phyloP scores from a whole-genome alignment of 257 asterid species.

The Jasminum sambac region DNA sequence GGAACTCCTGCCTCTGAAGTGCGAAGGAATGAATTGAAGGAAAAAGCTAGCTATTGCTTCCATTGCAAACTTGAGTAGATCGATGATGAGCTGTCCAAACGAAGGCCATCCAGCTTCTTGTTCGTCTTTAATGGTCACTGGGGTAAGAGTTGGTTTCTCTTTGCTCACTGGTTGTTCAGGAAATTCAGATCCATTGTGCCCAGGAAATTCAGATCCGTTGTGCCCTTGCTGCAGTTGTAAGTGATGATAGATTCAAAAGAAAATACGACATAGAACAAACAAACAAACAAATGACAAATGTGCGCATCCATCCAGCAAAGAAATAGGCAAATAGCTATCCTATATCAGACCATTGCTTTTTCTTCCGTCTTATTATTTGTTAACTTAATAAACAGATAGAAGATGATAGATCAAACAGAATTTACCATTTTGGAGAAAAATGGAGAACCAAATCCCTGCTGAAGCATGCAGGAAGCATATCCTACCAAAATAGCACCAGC shows the following conservation, averaged over 20 bases:
- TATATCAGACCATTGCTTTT: not conserved
- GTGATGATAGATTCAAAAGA: not conserved
- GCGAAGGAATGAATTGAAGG: constrained; percentile 48
- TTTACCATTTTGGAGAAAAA: constrained; percentile 55
- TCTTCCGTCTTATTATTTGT: not conserved
- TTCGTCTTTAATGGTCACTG: constrained; percentile 49
- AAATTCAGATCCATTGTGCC: constrained; percentile 29
- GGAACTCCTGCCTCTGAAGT: constrained; percentile 30
- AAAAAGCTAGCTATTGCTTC: constrained; percentile 58
- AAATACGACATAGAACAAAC: not conserved
- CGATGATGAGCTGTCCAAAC: constrained; percentile 73
- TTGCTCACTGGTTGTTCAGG: constrained; percentile 45
- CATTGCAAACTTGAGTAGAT: constrained; percentile 59
- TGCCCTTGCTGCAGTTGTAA: constrained; percentile 49
- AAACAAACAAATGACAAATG: not conserved
- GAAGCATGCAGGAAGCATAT: constrained; percentile 69
- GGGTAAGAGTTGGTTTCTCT: constrained; percentile 43
- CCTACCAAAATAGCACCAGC: constrained; percentile 82
- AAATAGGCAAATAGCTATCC: too few relatives aligned
- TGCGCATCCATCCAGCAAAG: not conserved
- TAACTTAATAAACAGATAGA: not conserved
- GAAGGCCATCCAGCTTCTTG: constrained; percentile 89
- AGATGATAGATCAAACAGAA: constrained; percentile 9
- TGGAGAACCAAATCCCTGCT: constrained; percentile 87
- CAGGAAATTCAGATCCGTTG: constrained; percentile 33